Evolutionary conservation across 2,329 filamentous ascomycete species (phyloP).

Genomic region (Monilinia fructicola): DNA sequence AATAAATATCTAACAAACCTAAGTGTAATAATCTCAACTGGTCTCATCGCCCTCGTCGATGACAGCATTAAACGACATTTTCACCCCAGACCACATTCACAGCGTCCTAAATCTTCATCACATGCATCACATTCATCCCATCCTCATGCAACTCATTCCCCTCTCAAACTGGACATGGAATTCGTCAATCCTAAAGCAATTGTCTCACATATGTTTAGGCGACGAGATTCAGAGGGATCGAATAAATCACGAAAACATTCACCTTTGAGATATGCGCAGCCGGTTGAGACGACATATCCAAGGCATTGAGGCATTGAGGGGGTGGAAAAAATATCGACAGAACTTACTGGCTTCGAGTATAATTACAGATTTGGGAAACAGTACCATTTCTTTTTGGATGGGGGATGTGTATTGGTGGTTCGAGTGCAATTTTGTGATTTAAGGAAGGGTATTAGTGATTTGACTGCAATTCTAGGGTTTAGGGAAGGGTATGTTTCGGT

Average conservation of each 20-base stretch:
- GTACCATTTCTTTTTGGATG: neutral
- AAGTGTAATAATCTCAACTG: slow-evolving; percentile 87
- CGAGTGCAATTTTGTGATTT: neutral
- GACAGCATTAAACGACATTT: slow-evolving; percentile 71
- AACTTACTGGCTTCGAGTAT: neutral
- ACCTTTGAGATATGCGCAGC: slow-evolving; percentile 28
- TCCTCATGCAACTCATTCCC: slow-evolving; percentile 50
- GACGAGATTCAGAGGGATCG: slow-evolving; percentile 41
- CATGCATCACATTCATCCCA: slow-evolving; percentile 72
- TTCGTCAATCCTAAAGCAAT: slow-evolving; percentile 61
- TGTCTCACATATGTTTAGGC: slow-evolving; percentile 63
- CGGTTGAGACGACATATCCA: slow-evolving; percentile 12
- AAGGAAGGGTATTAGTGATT: neutral
- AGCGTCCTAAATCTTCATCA: slow-evolving; percentile 46
- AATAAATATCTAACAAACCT: neutral
- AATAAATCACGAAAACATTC: slow-evolving; percentile 28
- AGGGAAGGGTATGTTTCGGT: too few relatives aligned
- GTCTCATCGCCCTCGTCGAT: slow-evolving; percentile 82
- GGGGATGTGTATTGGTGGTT: neutral
- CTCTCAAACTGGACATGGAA: slow-evolving; percentile 54
- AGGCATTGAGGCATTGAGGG: neutral
- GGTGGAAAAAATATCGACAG: neutral
- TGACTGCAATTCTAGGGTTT: neutral
- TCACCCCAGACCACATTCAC: slow-evolving; percentile 44
- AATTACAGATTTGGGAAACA: slow-evolving; percentile 1